Conservation (phyloP, 352 stramenopile species). For the Phytophthora fragariaefolia region DNA sequence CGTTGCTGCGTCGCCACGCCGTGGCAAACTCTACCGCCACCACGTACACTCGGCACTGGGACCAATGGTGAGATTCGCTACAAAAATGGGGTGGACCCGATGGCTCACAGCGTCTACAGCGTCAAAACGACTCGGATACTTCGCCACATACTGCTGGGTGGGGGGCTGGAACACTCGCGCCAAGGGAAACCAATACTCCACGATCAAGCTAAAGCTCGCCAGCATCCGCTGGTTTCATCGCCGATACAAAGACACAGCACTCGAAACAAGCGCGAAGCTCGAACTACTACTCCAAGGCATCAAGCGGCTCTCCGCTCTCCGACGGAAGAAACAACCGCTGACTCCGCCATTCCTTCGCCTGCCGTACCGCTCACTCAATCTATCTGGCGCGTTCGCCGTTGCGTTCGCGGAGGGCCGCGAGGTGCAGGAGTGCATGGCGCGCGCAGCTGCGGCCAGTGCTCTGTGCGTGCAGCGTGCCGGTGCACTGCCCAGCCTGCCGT, state of each 20-base stretch:
- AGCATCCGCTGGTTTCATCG: conserved; percentile 12
- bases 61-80: conserved; percentile 25
- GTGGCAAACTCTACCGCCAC: conserved; percentile 22
- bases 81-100: conserved; percentile 18
- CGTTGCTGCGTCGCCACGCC: conserved; percentile 9
- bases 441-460: conserved; percentile 59
- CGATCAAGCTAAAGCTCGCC: conserved; percentile 4
- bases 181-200: conserved; percentile 4
- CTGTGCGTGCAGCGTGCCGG: conserved; percentile 19
- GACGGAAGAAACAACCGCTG: conserved; percentile 14
- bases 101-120: conserved; percentile 10
- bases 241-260: background rate
- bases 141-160: background rate
- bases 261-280: background rate
- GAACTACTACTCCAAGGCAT: conserved; percentile 9
- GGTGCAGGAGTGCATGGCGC: conserved; percentile 59
- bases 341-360: conserved; percentile 16
- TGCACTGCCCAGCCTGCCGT: conserved; percentile 50
- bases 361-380: conserved; percentile 7
- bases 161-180: background rate
- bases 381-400: conserved; percentile 41
- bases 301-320: background rate
- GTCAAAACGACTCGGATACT: background rate
- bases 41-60: conserved; percentile 14
- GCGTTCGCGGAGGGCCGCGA: conserved; percentile 52